phyloP scores from a whole-genome alignment of 768 basidiomycete species.

The Russula olivacea region DNA sequence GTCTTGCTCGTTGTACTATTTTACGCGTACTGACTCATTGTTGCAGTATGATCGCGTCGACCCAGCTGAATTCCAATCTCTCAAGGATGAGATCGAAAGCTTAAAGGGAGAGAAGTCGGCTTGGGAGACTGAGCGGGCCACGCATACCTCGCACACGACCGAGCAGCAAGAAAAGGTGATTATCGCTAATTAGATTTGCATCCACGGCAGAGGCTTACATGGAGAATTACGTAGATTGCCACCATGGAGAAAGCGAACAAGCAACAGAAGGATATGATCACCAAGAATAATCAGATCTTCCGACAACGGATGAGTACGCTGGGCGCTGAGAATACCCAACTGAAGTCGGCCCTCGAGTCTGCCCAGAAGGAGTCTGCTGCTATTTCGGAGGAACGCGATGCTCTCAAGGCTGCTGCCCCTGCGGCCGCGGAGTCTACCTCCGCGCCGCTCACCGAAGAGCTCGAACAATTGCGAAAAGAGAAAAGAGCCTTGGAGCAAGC shows the following conservation, averaged over 20 bases:
- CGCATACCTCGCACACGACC: background rate
- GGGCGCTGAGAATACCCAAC: conserved; percentile 15
- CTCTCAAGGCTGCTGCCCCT: conserved; percentile 34
- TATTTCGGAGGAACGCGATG: conserved; percentile 28
- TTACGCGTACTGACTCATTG: background rate
- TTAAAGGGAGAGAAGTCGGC: conserved; percentile 32
- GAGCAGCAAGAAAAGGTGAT: conserved; percentile 26
- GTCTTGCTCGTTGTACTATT: background rate
- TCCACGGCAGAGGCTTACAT: background rate
- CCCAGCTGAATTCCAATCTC: conserved; percentile 72
- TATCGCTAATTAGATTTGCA: background rate
- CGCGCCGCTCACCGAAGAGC: conserved; percentile 25
- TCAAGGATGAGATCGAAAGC: conserved; percentile 63
- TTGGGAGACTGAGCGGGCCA: conserved; percentile 18
- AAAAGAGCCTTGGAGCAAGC: conserved; percentile 40
- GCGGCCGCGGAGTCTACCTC: conserved; percentile 5
- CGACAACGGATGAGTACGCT: conserved; percentile 21
- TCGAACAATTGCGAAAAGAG: conserved; percentile 33
- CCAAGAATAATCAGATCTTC: conserved; percentile 22
- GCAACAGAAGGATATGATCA: conserved; percentile 16
- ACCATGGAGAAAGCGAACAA: conserved; percentile 20
- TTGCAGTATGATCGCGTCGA: conserved; percentile 79
- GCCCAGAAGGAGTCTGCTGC: conserved; percentile 27
- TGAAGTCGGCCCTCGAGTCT: conserved; percentile 25
- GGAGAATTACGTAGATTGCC: conserved; percentile 18